phyloP scores from a whole-genome alignment of 768 basidiomycete species.

The Candolleomyces eurysporus region DNA sequence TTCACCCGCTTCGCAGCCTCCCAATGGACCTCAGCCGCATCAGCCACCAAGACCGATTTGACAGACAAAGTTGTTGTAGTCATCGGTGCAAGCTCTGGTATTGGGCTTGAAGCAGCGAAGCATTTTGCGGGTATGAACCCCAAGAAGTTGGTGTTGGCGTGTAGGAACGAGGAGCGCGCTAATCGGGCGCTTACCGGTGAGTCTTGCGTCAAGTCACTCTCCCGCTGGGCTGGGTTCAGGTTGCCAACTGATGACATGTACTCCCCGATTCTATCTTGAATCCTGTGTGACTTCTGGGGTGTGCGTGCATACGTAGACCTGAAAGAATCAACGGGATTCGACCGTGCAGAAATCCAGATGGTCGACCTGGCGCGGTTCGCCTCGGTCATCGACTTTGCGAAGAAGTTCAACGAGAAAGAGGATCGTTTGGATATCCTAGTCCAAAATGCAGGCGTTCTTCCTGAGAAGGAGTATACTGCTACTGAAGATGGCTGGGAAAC shows the following conservation, averaged over 20 bases:
- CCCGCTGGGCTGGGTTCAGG: background rate
- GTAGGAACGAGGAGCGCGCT: constrained; percentile 31
- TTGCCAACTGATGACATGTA: constrained; percentile 10
- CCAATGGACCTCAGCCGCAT: constrained; percentile 16
- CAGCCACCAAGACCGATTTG: constrained; percentile 33
- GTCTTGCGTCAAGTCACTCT: constrained; percentile 7
- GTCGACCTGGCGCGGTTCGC: constrained; percentile 37
- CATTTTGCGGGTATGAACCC: constrained; percentile 45
- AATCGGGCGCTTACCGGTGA: constrained; percentile 31
- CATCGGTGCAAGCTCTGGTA: constrained; percentile 46
- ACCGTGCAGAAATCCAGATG: constrained; percentile 31
- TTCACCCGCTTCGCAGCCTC: constrained; percentile 1
- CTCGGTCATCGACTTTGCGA: constrained; percentile 34
- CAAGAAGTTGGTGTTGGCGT: constrained; percentile 34
- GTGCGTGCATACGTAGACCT: constrained; percentile 13
- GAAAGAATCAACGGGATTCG: constrained; percentile 28
- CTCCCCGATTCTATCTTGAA: too few relatives aligned
- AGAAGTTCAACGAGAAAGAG: constrained; percentile 29
- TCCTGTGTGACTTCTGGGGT: too few relatives aligned
- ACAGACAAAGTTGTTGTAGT: constrained; percentile 47
- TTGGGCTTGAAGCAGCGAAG: constrained; percentile 45
- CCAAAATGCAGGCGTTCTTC: constrained; percentile 37
- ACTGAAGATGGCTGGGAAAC: constrained; percentile 41
- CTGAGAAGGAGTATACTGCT: constrained; percentile 8
- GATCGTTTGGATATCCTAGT: constrained; percentile 42